Conservation (phyloP, 495 filamentous ascomycete genomes). For the Trichoderma asperelloides region DNA sequence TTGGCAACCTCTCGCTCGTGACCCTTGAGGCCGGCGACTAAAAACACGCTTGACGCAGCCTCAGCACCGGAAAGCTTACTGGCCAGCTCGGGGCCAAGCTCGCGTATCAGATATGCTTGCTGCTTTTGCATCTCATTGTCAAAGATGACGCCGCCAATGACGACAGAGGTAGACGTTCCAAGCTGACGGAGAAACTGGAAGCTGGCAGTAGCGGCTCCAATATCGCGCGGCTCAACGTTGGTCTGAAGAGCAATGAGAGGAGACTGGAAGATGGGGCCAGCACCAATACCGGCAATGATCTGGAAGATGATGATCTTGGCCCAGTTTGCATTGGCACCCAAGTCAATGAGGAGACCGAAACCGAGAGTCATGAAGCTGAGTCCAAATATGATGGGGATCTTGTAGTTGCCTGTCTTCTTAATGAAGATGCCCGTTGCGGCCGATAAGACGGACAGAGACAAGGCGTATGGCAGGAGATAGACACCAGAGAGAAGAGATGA, state of each 20-base stretch:
- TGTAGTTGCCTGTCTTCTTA: slow-evolving; percentile 57
- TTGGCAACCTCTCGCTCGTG: slow-evolving; percentile 40
- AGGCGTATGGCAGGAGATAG: slow-evolving; percentile 65
- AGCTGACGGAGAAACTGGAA: slow-evolving; percentile 68
- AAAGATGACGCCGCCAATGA: slow-evolving; percentile 76
- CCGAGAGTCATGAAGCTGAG: slow-evolving; percentile 52
- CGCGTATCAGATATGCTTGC: slow-evolving; percentile 24
- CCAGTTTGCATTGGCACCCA: slow-evolving; percentile 43
- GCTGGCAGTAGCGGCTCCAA: slow-evolving; percentile 68
- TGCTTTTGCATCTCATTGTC: slow-evolving; percentile 50
- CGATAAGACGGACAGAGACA: slow-evolving; percentile 61
- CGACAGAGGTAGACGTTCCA: slow-evolving; percentile 60
- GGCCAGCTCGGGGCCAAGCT: slow-evolving; percentile 36
- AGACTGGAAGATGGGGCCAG: slow-evolving; percentile 60
- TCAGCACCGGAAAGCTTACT: slow-evolving; percentile 38
- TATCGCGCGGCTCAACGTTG: slow-evolving; percentile 57
- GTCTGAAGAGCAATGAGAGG: slow-evolving; percentile 75
- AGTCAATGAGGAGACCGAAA: slow-evolving; percentile 54
- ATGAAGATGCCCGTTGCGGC: slow-evolving; percentile 59
- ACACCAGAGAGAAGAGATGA: slow-evolving; percentile 69
- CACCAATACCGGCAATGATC: slow-evolving; percentile 57
- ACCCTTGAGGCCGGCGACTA: slow-evolving; percentile 42
- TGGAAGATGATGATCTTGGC: slow-evolving; percentile 53
- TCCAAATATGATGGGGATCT: slow-evolving; percentile 47
- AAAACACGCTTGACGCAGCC: slow-evolving; percentile 49